Percentiles rank a stretch among this genome's conserved stretches.
Evolutionary conservation across 306 rosid species (phyloP).

Genomic region (Vigna reflexopilosa): DNA sequence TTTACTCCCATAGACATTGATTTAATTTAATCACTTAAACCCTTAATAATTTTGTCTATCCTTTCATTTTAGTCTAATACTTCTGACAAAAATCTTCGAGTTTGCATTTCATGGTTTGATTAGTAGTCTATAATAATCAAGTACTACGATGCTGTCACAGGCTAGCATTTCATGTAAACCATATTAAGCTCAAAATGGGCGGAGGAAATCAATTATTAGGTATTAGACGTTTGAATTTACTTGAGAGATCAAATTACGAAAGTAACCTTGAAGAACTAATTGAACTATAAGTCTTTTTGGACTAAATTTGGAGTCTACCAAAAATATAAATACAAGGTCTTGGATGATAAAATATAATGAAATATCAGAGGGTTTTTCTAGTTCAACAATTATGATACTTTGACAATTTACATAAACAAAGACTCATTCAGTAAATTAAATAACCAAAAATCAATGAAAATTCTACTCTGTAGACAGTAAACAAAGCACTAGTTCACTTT

Average conservation of each 20-base stretch:
- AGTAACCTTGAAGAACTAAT: conserved; percentile 22
- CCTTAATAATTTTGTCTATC: conserved; percentile 1
- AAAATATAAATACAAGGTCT: conserved; percentile 12
- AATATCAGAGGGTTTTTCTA: conserved; percentile 7
- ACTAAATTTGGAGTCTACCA: neutral
- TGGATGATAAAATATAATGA: conserved; percentile 8
- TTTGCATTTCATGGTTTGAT: neutral
- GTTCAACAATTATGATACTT: conserved; percentile 7
- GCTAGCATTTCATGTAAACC: conserved; percentile 16
- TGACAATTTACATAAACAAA: conserved; percentile 24
- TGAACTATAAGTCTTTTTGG: conserved; percentile 14
- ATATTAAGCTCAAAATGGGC: conserved; percentile 12
- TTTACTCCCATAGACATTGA: neutral
- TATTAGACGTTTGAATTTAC: neutral
- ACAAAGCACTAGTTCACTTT: neutral
- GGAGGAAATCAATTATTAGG: conserved; percentile 26
- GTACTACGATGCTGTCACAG: neutral
- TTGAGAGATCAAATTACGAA: conserved; percentile 7
- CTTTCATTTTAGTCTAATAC: conserved; percentile 15
- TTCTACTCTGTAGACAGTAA: neutral
- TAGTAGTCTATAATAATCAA: conserved; percentile 4
- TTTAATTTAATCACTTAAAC: conserved; percentile 15
- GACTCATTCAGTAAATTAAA: conserved; percentile 12
- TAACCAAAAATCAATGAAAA: conserved; percentile 9
- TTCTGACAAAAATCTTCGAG: neutral